A percentile compares a stretch with the other conserved stretches of the same genome.
Evolutionary conservation across 768 basidiomycete species (phyloP).

Genomic region (Collybia sp.): DNA sequence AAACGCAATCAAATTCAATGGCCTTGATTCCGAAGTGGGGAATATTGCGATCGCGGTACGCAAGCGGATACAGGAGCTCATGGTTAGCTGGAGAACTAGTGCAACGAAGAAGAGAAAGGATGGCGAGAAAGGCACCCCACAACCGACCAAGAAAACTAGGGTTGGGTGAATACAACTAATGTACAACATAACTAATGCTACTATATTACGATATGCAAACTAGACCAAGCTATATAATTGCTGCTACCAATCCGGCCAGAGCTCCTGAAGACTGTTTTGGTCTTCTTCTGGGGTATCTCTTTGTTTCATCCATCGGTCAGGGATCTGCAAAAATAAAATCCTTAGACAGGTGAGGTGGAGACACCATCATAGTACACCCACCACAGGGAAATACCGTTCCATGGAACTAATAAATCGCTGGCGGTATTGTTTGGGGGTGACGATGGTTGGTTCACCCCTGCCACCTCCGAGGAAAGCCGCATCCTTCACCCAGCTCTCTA

Average conservation of each 20-base stretch:
- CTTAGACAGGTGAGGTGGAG: no score
- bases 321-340: constrained; percentile 69
- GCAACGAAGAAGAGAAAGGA: constrained; percentile 73
- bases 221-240: not conserved
- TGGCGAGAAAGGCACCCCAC: constrained; percentile 56
- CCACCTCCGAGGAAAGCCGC: constrained; percentile 82
- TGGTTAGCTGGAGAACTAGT: constrained; percentile 43
- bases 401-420: constrained; percentile 83
- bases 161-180: constrained; percentile 35
- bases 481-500: constrained; percentile 99
- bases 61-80: constrained; percentile 49
- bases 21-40: constrained; percentile 75
- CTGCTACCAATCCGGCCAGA: constrained; percentile 62
- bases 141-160: constrained; percentile 67
- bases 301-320: constrained; percentile 91
- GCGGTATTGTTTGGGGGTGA: constrained; percentile 92
- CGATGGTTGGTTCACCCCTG: constrained; percentile 92
- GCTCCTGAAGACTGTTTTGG: constrained; percentile 43
- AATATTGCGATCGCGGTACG: constrained; percentile 45
- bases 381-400: constrained; percentile 87
- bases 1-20: constrained; percentile 90
- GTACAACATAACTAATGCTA: not conserved
- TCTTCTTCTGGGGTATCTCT: constrained; percentile 78
- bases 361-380: constrained; percentile 26
- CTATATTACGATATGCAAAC: not conserved